Evolutionary conservation across 106 monocot genomes (phyloP).

Genomic region (Platanthera zijinensis): DNA sequence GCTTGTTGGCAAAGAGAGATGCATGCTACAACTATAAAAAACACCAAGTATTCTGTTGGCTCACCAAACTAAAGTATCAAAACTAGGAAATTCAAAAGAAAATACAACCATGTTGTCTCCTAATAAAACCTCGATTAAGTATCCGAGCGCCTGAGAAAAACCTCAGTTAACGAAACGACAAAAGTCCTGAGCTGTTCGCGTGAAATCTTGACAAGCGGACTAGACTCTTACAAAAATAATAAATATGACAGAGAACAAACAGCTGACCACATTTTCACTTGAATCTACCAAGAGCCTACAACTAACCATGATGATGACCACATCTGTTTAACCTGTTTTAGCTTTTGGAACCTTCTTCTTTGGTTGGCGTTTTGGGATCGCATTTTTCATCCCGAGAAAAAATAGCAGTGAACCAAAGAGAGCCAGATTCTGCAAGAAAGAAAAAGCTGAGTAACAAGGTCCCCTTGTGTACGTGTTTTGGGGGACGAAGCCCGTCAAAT

Average conservation of each 20-base stretch:
- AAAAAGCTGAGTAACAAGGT: neutral
- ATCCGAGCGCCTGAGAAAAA: neutral
- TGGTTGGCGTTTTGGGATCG: slow-evolving; percentile 43
- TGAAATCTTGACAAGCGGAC: neutral
- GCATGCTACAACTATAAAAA: too few species aligned
- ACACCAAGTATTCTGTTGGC: too few species aligned
- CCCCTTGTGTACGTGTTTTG: neutral
- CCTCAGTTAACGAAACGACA: neutral
- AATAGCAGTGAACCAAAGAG: slow-evolving; percentile 67
- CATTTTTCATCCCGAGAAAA: slow-evolving; percentile 81
- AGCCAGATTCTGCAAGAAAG: slow-evolving; percentile 59
- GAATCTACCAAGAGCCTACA: neutral
- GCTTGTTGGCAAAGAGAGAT: too few species aligned
- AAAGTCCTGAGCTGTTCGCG: neutral
- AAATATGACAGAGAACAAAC: neutral
- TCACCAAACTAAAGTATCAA: too few species aligned
- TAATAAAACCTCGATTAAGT: too few species aligned
- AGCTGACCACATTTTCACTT: neutral
- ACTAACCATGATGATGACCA: neutral
- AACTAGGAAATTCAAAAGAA: too few species aligned
- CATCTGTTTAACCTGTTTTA: slow-evolving; percentile 28
- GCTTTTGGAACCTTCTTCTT: slow-evolving; percentile 70
- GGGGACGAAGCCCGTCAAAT: neutral
- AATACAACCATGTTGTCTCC: too few species aligned
- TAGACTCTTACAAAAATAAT: neutral